Evolutionary conservation across 1,284 basidiomycete species (phyloP).

Genomic region (Melampsora allii-populina): DNA sequence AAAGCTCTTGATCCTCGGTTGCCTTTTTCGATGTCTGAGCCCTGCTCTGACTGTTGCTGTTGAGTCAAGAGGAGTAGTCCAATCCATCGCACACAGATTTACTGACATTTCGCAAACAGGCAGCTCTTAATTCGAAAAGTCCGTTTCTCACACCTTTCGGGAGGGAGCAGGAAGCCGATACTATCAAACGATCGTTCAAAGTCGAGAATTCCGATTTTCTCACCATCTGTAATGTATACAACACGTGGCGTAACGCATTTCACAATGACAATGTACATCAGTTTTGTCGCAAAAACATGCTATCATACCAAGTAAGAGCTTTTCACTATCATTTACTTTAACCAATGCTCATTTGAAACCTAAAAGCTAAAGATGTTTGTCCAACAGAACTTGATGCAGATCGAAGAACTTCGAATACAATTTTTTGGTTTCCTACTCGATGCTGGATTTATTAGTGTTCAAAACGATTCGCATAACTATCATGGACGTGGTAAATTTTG

Average conservation of each 20-base stretch:
- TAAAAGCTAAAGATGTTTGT: too few relatives aligned
- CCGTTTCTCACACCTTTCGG: conserved; percentile 90
- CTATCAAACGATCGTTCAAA: conserved; percentile 76
- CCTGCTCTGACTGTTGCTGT: conserved; percentile 87
- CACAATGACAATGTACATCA: conserved; percentile 57
- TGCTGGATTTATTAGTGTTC: conserved; percentile 22
- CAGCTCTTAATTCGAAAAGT: conserved; percentile 85
- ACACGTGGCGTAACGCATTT: conserved; percentile 78
- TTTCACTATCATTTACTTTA: neutral
- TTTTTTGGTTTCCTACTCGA: conserved; percentile 41
- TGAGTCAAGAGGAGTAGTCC: conserved; percentile 1
- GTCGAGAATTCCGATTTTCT: conserved; percentile 92
- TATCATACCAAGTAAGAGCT: conserved; percentile 71
- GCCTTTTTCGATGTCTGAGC: conserved; percentile 84
- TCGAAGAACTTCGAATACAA: conserved; percentile 76
- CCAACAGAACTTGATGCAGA: conserved; percentile 73
- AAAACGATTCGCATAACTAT: conserved; percentile 43
- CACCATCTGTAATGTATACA: conserved; percentile 86
- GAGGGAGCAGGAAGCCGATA: conserved; percentile 78
- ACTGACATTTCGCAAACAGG: conserved; percentile 52
- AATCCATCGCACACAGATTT: neutral
- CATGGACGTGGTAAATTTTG: conserved; percentile 67
- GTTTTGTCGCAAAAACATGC: conserved; percentile 77
- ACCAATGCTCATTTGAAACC: too few relatives aligned
- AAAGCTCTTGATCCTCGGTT: conserved; percentile 84